Evolutionary conservation across 495 filamentous ascomycete genomes (phyloP), one percentile per base, ranked within the genome.

Genomic region (Oidiodendron maius): DNA sequence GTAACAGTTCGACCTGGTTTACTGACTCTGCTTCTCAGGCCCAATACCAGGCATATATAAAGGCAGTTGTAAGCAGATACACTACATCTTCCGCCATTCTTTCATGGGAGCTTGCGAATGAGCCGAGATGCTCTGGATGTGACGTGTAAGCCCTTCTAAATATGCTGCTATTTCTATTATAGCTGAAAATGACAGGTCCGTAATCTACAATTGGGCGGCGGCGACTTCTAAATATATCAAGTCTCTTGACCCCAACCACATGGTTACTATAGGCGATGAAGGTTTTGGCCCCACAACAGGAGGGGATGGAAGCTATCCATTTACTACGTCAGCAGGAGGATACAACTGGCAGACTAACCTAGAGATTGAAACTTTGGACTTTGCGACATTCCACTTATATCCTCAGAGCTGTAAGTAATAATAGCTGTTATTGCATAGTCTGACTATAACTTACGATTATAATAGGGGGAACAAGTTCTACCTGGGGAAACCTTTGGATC

Each of bases 71-170:
- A 4, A 66, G 62, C 26, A 68, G 80, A n/a, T 82, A 82, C 61
- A 69, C 59, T 23, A 53, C 50, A 9, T 73, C 64, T 2, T 47
- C 68, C 0, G 76, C 79, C 0, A 68, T 82, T 43, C 81, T 84
- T 56, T 64, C 74, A 0, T 84, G 81, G 80, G 75, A 84, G 51
- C 61, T 84, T 11, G 65, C 67, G 16, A 84, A 83, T 50, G 80
- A 83, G 64, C 80, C 77, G 2, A 70, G 78, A 42, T 81, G 80
- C 62, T 65, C 63, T 9, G 73, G 70, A 24, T 82, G 80, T 48
- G 56, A 56, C n/a, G n/a, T n/a, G n/a, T n/a, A n/a, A n/a, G n/a
- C n/a, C n/a, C n/a, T n/a, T n/a, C n/a, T n/a, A n/a, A n/a, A n/a
- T n/a, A n/a, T n/a, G n/a, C n/a, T n/a, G n/a, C n/a, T n/a, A n/a